Evolutionary conservation across 352 stramenopile genomes (phyloP).

Genomic region (Phytophthora chlamydospora): DNA sequence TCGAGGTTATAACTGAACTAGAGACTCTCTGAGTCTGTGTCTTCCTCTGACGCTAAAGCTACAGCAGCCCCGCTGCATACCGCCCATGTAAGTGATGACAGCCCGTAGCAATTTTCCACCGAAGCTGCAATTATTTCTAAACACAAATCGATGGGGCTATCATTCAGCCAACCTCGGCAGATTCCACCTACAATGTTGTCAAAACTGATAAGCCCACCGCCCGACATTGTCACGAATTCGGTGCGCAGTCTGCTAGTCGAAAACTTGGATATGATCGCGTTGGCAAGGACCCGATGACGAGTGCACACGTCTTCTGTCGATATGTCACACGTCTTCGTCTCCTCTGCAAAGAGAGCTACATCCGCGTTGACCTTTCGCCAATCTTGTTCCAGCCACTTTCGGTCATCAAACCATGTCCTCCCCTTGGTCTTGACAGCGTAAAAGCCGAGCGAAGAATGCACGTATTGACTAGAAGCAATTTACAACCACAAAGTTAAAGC

Average conservation of each 20-base stretch:
- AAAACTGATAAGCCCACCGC: neutral
- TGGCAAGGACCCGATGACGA: constrained; percentile 4
- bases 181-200: constrained; percentile 16
- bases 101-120: neutral
- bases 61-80: too few relatives aligned
- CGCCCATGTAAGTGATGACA: constrained; percentile 1
- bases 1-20: too few relatives aligned
- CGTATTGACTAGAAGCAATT: constrained; percentile 2
- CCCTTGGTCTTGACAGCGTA: neutral
- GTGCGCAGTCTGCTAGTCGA: neutral
- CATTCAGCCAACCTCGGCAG: constrained; percentile 10
- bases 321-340: constrained; percentile 1
- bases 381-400: constrained; percentile 17
- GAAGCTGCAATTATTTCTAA: neutral
- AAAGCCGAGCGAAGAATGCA: neutral
- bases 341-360: constrained; percentile 4
- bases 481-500: constrained; percentile 1
- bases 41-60: too few relatives aligned
- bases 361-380: neutral
- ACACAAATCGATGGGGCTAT: constrained; percentile 11
- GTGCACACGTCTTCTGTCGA: neutral
- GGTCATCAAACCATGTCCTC: constrained; percentile 7
- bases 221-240: constrained; percentile 2
- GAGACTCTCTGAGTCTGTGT: too few relatives aligned
- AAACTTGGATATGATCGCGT: constrained; percentile 14